Evolutionary conservation across 2,329 filamentous ascomycete genomes (phyloP).

Genomic region (Hymenoscyphus infarciens): DNA sequence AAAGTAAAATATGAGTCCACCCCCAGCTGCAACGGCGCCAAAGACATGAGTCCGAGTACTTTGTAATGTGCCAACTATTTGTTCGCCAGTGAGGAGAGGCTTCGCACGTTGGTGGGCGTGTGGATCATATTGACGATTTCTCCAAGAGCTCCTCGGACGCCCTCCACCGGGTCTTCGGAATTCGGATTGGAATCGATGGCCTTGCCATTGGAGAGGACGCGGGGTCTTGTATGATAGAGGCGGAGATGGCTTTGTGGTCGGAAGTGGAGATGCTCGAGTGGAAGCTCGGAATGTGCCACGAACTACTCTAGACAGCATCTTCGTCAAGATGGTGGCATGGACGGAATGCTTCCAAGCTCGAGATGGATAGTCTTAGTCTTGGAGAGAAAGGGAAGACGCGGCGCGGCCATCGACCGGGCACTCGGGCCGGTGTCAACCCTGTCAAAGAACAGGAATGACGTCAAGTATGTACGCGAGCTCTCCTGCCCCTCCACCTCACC

Average conservation of each 20-base stretch:
- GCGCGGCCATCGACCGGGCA: too few species aligned
- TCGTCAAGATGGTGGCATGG: not conserved
- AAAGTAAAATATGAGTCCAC: slow-evolving; percentile 56
- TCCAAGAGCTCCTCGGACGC: not conserved
- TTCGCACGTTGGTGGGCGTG: slow-evolving; percentile 24
- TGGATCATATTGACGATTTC: slow-evolving; percentile 19
- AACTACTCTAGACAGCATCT: not conserved
- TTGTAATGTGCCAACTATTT: slow-evolving; percentile 35
- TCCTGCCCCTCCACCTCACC: too few species aligned
- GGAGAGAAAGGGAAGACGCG: too few species aligned
- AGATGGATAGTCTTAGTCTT: too few species aligned
- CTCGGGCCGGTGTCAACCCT: too few species aligned
- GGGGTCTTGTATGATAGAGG: not conserved
- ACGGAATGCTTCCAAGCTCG: not conserved
- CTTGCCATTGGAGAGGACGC: not conserved
- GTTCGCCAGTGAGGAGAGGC: slow-evolving; percentile 40
- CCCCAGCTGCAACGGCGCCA: slow-evolving; percentile 41
- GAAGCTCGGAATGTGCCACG: not conserved
- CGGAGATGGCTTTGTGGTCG: not conserved
- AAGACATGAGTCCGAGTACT: slow-evolving; percentile 39
- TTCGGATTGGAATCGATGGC: slow-evolving; percentile 7
- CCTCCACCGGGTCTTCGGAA: not conserved
- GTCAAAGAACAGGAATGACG: too few species aligned
- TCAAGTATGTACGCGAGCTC: too few species aligned
- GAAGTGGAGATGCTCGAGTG: not conserved